These are phyloP conservation scores for Rhodotorula sp. DNA, from an alignment of 1,284 basidiomycete genomes.

Conservation along the genomic window DNA sequence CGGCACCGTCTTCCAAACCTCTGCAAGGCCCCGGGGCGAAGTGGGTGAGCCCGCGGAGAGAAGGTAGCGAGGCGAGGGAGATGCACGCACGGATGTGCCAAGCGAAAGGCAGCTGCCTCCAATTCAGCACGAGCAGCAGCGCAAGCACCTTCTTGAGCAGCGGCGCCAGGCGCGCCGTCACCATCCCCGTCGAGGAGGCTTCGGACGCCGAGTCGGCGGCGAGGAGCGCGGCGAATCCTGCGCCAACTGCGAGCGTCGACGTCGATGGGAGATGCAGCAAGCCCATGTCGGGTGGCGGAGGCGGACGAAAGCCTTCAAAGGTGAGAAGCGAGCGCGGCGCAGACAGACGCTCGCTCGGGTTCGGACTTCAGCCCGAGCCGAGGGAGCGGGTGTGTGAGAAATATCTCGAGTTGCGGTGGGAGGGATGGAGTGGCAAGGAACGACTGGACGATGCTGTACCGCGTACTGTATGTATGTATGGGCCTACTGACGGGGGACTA, in stretches of 20 bases:
- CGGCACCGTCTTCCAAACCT: constrained; percentile 22
- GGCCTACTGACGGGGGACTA: too few relatives aligned
- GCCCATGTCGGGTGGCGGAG: not conserved
- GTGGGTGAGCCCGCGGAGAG: not conserved
- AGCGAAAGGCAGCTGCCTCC: constrained; percentile 24
- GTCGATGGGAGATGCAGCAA: constrained; percentile 16
- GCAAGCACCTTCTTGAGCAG: constrained; percentile 24
- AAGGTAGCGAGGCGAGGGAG: not conserved
- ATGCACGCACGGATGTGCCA: constrained; percentile 35
- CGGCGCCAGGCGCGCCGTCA: not conserved
- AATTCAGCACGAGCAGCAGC: constrained; percentile 32
- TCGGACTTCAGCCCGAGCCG: too few relatives aligned
- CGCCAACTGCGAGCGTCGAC: constrained; percentile 10
- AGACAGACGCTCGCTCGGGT: too few relatives aligned
- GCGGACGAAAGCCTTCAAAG: too few relatives aligned
- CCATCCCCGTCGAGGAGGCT: too few relatives aligned
- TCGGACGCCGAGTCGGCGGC: not conserved
- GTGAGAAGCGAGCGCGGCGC: not conserved
- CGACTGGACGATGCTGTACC: too few relatives aligned
- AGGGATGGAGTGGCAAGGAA: not conserved
- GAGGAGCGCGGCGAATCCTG: not conserved
- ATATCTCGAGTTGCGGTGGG: too few relatives aligned
- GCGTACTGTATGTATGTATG: too few relatives aligned
- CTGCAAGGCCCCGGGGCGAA: constrained; percentile 5
- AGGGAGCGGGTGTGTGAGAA: too few relatives aligned